Evolutionary conservation across 2,329 filamentous ascomycete genomes (phyloP), one percentile per base, ranked within the genome.

Genomic region (Samsoniella hepiali): DNA sequence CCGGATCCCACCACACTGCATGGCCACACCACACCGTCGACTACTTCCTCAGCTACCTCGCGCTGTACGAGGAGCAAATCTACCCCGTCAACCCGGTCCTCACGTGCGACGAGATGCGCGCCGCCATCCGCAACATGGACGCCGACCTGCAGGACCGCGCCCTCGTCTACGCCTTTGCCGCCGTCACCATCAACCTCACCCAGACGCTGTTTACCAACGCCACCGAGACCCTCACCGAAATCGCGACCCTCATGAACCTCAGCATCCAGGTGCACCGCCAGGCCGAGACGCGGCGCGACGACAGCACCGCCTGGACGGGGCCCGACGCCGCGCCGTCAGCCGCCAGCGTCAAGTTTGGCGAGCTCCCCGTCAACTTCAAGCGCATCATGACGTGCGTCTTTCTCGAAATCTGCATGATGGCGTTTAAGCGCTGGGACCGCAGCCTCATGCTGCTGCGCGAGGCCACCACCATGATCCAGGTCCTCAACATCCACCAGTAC

Each of bases 361-460:
- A 77, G n/a, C 73, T 76, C 3, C 73, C 74, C 1, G 74, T 78
- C 11, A 78, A 77, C 0, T 74, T 82, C 38, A 76, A 79, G 64
- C 75, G 78, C 44, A 76, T 81, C 15, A 79, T 83, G 74, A 81
- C 79, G n/a, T 80, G 77, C 45, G 73, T 84, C 51, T 84, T 82
- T 65, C 76, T 84, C 42, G 79, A 84, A 67, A 84, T 83, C 64
- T 80, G 77, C 68, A 75, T 81, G 45, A 80, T 84, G 76, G 77
- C 76, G 3, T 73, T 83, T 42, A 77, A 78, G 50, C 77, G 78
- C 15, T 75, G 76, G 63, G 79, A 84, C 57, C 75, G 80, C 38
- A 80, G 80, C 15, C 82, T 83, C 54, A 73, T 77, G 69, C 79
- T 82, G 50, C 77, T 85, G 45, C 75, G 82, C 7, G 82, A 85